Conservation (phyloP, 73 alveolate species). For the Paraurostyla sp. region DNA sequence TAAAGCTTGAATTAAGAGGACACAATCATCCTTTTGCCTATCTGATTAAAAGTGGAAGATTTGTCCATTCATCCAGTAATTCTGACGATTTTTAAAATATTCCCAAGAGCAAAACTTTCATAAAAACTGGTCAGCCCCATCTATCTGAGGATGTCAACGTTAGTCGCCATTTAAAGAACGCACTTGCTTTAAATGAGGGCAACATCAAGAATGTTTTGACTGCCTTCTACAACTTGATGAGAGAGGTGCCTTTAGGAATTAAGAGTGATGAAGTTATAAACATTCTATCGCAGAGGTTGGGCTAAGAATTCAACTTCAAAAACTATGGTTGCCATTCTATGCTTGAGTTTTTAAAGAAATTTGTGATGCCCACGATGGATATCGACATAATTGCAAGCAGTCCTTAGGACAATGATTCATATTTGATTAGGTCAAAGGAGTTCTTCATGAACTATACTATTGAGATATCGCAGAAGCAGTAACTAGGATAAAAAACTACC, state of each 20-base stretch:
- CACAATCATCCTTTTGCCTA: conserved; percentile 85
- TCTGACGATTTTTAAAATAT: conserved; percentile 44
- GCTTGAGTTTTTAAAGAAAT: conserved; percentile 49
- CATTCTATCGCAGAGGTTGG: not conserved
- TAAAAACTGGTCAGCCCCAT: not conserved
- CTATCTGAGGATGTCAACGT: conserved; percentile 20
- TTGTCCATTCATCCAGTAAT: conserved; percentile 19
- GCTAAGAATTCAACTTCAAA: conserved; percentile 9
- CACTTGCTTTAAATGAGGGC: conserved; percentile 21
- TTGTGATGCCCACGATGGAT: conserved; percentile 43
- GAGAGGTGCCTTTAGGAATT: conserved; percentile 55
- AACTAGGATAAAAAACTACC: not conserved
- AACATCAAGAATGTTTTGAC: conserved; percentile 42
- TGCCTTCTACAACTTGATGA: conserved; percentile 49
- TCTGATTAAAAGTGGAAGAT: conserved; percentile 38
- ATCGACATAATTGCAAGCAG: conserved; percentile 2
- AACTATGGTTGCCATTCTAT: conserved; percentile 37
- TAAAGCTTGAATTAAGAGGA: conserved; percentile 70
- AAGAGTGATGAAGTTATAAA: conserved; percentile 7
- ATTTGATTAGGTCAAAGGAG: conserved; percentile 14
- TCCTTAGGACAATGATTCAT: conserved; percentile 1
- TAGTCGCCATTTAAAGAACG: conserved; percentile 25
- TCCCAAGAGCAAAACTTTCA: conserved; percentile 25
- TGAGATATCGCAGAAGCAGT: not conserved
- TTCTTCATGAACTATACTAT: conserved; percentile 24